phyloP scores from a whole-genome alignment of 306 rosid genomes.

The Abrus pulchellus region DNA sequence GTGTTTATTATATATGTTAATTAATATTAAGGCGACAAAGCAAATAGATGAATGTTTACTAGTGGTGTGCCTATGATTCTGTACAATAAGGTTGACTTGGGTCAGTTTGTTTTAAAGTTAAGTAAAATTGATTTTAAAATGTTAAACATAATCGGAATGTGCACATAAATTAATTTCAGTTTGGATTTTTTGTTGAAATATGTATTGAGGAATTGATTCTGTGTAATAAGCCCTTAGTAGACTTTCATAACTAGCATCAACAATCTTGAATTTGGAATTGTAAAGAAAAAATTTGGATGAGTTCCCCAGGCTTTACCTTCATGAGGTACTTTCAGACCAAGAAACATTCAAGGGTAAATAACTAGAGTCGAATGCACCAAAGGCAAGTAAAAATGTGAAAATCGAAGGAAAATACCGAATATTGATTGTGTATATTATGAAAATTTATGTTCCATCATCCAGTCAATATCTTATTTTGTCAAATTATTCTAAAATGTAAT shows the following conservation, averaged over 20 bases:
- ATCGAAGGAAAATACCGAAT: background rate
- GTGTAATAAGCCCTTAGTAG: too few relatives aligned
- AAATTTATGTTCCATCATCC: too few relatives aligned
- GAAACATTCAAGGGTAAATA: background rate
- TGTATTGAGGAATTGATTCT: too few relatives aligned
- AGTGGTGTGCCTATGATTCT: background rate
- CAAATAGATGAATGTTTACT: background rate
- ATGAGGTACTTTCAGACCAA: background rate
- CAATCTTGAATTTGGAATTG: background rate
- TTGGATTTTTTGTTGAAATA: too few relatives aligned
- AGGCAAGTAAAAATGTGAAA: background rate
- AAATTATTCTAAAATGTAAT: background rate
- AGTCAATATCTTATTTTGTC: too few relatives aligned
- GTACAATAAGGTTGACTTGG: background rate
- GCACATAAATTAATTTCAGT: too few relatives aligned
- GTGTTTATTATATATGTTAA: constrained; percentile 20
- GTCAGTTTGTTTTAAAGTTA: too few relatives aligned
- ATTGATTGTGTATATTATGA: background rate
- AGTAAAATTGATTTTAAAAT: background rate
- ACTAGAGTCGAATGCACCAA: background rate
- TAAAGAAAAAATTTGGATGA: background rate
- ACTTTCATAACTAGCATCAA: background rate
- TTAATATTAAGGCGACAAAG: background rate
- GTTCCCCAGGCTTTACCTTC: background rate
- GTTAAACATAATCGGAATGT: too few relatives aligned